These are phyloP conservation scores for Podaxis carcinomalis DNA, from an alignment of 768 basidiomycete genomes.

Conservation along the genomic window DNA sequence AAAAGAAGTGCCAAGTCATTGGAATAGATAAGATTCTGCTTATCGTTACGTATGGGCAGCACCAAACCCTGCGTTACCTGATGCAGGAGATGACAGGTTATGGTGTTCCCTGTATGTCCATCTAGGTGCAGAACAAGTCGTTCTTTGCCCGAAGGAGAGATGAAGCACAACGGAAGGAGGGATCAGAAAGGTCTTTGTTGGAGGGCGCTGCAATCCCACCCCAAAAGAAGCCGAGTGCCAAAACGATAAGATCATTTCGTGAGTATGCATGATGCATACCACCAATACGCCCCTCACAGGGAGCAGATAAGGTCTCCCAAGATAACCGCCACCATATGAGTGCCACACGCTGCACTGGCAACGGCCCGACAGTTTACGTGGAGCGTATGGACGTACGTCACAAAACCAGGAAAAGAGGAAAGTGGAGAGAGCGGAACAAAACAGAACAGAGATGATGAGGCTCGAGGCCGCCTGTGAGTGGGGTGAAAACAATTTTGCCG, in stretches of 20 bases:
- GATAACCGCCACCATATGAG: background rate
- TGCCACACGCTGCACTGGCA: background rate
- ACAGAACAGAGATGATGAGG: background rate
- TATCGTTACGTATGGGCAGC: slow-evolving; percentile 1
- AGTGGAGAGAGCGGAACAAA: background rate
- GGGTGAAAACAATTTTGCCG: background rate
- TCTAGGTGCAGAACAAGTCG: background rate
- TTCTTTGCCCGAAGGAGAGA: background rate
- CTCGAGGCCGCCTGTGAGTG: background rate
- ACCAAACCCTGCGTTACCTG: background rate
- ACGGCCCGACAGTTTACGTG: background rate
- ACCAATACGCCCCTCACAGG: background rate
- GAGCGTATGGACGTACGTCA: background rate
- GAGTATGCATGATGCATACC: background rate
- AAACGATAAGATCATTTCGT: background rate
- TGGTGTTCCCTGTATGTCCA: background rate
- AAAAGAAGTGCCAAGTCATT: background rate
- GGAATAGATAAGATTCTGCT: slow-evolving; percentile 6
- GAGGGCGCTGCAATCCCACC: slow-evolving; percentile 1
- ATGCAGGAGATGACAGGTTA: background rate
- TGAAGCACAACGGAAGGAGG: background rate
- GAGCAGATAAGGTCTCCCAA: background rate
- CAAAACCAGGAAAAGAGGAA: background rate
- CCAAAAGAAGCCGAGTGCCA: slow-evolving; percentile 8
- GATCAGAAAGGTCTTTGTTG: background rate